phyloP scores from a whole-genome alignment of 2,329 filamentous ascomycete species.

The Fusarium luffae region DNA sequence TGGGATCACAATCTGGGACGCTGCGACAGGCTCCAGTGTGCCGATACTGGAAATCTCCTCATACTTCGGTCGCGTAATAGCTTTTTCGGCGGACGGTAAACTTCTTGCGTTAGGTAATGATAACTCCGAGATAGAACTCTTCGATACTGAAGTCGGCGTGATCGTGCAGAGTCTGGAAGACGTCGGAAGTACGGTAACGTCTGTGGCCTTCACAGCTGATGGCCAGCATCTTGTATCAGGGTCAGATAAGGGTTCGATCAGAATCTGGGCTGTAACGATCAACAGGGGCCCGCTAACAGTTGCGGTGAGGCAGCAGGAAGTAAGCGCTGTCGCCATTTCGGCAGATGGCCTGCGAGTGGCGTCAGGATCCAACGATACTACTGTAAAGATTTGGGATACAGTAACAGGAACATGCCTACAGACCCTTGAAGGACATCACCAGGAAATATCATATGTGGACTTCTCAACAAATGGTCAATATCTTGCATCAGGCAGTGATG shows the following conservation, averaged over 20 bases:
- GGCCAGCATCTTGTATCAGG: background rate
- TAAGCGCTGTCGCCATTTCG: no score
- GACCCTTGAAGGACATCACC: accelerated
- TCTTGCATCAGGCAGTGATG: background rate
- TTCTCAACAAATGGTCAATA: background rate
- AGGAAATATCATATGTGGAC: no score
- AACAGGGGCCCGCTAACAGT: no score
- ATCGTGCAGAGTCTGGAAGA: accelerated
- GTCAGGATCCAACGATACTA: no score
- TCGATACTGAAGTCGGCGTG: accelerated
- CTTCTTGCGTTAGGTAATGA: accelerated
- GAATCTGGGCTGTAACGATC: background rate
- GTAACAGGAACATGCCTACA: background rate
- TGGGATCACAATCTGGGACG: accelerated
- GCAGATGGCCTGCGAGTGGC: no score
- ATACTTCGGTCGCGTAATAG: accelerated
- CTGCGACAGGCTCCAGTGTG: accelerated
- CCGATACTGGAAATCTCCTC: no score
- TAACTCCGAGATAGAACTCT: no score
- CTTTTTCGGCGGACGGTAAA: background rate
- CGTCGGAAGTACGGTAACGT: accelerated
- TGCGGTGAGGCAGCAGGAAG: accelerated
- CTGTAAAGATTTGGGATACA: background rate
- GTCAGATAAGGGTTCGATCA: accelerated
- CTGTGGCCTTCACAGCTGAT: background rate